Base-by-base conservation (phyloP, 139 green algal genomes). In the Nannochloris sp. region DNA sequence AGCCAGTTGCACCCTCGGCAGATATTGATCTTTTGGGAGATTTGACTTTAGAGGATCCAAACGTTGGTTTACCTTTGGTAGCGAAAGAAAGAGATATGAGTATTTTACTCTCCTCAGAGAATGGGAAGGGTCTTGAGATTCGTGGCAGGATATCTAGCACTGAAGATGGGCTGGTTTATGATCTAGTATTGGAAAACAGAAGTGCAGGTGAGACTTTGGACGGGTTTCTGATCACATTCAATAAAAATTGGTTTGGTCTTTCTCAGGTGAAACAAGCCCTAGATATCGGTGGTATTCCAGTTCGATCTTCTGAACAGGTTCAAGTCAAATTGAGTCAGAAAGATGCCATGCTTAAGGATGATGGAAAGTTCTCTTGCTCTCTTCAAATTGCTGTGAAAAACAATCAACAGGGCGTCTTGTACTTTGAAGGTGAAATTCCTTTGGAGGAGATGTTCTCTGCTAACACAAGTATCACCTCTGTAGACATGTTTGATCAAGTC, bases 191-290 rank as follows among this genome's bases (percentile, higher is more conserved):
- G 43, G 49, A 66, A 33, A 97, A 96, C 69, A 40, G 14, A 10
- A 59, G 10, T 17, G 49, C 59, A 5, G 43, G 51, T 51, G 56
- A 30, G 2, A 50, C 76, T 0, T 55, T 97, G 56, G 84, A 95
- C 72, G 88, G 86, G 8, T 88, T 97, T 56, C 93, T 96, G 87
- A 84, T 97, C 20, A 87, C 94, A 74, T 86, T 97, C 58, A 97
- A 97, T 81, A 90, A 85, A 65, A 96, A 96, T 74, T 74, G 66
- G 30, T 94, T 94, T 62, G 91, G 91, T 10, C 67, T 97, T 28
- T 69, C 73, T 11, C 85, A 90, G 12, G 67, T 59, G 5, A 73
- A 77, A 36, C 82, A 90, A 65, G 62, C 67, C 12, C 43, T 85
- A 6, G 17, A 45, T 20, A 56, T 85, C 25, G 33, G 30, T 17